Conservation (phyloP, 768 basidiomycete species). For the Tulasnella sp. region DNA sequence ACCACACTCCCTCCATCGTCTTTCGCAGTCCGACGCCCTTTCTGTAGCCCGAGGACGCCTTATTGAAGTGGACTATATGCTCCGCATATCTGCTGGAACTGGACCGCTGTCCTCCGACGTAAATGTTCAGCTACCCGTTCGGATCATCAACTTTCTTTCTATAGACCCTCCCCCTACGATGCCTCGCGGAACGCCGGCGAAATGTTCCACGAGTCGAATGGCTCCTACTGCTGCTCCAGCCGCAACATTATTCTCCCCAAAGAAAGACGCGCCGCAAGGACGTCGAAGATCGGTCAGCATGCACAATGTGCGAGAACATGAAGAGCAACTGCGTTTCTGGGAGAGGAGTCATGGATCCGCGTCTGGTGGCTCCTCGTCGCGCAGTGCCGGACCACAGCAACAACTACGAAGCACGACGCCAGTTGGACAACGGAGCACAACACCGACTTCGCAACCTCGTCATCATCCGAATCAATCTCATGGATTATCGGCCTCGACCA, state of each 20-base stretch:
- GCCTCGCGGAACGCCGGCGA: not conserved
- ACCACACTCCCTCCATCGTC: not conserved
- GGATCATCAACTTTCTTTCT: conserved; percentile 81
- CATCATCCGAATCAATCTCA: not conserved
- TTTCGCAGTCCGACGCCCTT: conserved; percentile 63
- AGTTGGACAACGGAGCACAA: not conserved
- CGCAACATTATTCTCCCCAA: not conserved
- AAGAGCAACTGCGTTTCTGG: conserved; percentile 21
- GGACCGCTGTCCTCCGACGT: conserved; percentile 66
- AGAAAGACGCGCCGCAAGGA: not conserved
- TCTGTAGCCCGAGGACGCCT: conserved; percentile 69
- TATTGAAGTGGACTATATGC: conserved; percentile 73
- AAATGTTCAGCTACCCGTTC: conserved; percentile 70
- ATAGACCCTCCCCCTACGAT: conserved; percentile 71
- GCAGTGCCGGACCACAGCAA: not conserved
- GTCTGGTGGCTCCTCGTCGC: not conserved
- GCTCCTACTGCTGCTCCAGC: not conserved
- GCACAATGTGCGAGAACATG: conserved; percentile 22
- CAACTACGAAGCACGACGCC: not conserved
- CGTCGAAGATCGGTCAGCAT: conserved; percentile 25
- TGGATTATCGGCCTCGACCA: not conserved
- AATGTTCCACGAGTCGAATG: not conserved
- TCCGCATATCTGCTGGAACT: conserved; percentile 65
- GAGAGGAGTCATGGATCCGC: conserved; percentile 3
- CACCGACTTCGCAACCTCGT: not conserved